A percentile compares a stretch with the other conserved stretches of the same genome.
Evolutionary conservation across 176 grass and related monocot species (phyloP).

Genomic region (Melocanna baccifera): DNA sequence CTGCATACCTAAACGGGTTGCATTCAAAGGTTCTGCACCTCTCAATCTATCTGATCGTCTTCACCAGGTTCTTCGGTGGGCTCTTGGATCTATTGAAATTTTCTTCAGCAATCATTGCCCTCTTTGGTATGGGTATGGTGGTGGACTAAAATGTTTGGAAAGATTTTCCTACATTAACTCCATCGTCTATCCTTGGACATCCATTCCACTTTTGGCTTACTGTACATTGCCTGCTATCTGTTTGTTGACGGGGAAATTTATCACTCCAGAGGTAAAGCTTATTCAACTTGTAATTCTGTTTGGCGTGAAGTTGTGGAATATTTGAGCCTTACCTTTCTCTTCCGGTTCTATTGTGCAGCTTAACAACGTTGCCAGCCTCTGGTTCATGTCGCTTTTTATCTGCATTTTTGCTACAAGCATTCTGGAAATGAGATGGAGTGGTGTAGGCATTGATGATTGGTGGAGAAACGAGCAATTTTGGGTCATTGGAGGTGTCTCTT

Average conservation of each 20-base stretch:
- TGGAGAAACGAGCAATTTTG: slow-evolving; percentile 81
- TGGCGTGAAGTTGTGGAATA: background rate
- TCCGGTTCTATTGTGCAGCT: slow-evolving; percentile 37
- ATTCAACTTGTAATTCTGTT: background rate
- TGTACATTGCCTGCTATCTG: slow-evolving; percentile 73
- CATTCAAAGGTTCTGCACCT: slow-evolving; percentile 75
- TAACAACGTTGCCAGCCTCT: slow-evolving; percentile 62
- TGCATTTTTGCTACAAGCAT: slow-evolving; percentile 63
- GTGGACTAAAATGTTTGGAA: slow-evolving; percentile 63
- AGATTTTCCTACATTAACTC: slow-evolving; percentile 70
- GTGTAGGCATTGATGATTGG: slow-evolving; percentile 63
- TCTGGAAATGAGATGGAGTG: slow-evolving; percentile 81
- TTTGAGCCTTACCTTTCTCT: background rate
- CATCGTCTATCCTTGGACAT: slow-evolving; percentile 68
- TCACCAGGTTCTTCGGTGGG: slow-evolving; percentile 72
- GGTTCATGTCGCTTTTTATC: slow-evolving; percentile 78
- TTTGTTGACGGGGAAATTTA: slow-evolving; percentile 66
- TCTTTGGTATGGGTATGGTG: slow-evolving; percentile 74
- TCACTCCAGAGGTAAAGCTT: slow-evolving; percentile 62
- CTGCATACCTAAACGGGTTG: slow-evolving; percentile 54
- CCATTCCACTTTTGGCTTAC: slow-evolving; percentile 65
- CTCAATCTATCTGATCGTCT: slow-evolving; percentile 79
- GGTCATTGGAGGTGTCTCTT: slow-evolving; percentile 69
- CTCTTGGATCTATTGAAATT: slow-evolving; percentile 74
- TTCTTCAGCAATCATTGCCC: slow-evolving; percentile 79